Base-by-base conservation (phyloP, 108 stramenopile species). In the Epithemia pelagica region DNA sequence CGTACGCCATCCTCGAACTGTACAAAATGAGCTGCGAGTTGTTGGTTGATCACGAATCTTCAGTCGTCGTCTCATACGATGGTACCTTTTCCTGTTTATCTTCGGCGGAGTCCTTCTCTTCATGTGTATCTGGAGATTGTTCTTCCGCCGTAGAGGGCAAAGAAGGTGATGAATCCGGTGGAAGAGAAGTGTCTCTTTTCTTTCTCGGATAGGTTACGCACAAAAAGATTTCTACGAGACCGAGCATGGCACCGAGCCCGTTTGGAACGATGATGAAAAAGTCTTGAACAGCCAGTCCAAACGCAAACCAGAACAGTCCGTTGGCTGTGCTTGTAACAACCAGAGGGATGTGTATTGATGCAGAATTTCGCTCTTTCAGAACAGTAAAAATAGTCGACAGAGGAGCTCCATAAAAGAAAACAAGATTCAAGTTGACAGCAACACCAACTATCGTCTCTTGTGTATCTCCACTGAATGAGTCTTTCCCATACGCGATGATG, bases 381-480 rank as follows among this genome's bases (percentile, higher is more conserved):
- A 92, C 91, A n/a, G 63, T 68, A 5, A 65, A 53, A 46, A 92
- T 88, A 18, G 81, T 88, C 10, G 81, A 79, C 1, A 92, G 73
- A 21, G 91, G 91, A 2, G 91, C 91, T 1, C 88, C 91, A 61
- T 89, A 92, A 58, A 92, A 92, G 58, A 92, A 86, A 51, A 89
- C 67, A 5, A 87, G 64, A 72, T 86, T 89, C 59, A 82, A 61
- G 72, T 92, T 92, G 24, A 84, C 85, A 2, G 71, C 46, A 37
- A 75, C 52, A 18, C 88, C 91, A 52, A 92, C 78, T 18, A 92
- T 65, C 19, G 75, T 52, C 70, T 82, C 71, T 56, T 70, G 68
- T 27, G 74, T 77, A 55, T 21, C 53, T 52, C 0, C 58, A 46
- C 0, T 32, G 33, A 56, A 74, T 28, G 30, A 73, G 24, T 62